These are phyloP conservation scores for Xerocomus amazonicus DNA, from an alignment of 1,284 basidiomycete species.

Conservation along the genomic window DNA sequence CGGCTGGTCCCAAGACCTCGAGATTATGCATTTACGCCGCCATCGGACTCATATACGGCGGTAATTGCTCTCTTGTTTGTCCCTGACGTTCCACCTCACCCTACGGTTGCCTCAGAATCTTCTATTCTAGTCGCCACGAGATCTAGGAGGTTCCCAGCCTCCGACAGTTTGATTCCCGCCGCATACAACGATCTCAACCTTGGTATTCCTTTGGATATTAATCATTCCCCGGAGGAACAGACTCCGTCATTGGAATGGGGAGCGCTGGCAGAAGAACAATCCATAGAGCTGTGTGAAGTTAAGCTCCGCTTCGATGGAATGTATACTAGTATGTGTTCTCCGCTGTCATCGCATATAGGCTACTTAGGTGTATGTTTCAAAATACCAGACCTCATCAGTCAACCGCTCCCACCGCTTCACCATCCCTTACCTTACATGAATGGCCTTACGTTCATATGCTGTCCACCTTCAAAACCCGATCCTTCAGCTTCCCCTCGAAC, in stretches of 20 bases:
- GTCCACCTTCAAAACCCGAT: slow-evolving; percentile 32
- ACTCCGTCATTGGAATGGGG: slow-evolving; percentile 50
- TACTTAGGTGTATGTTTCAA: slow-evolving; percentile 11
- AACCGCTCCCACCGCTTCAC: slow-evolving; percentile 44
- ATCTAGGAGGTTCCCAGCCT: slow-evolving; percentile 44
- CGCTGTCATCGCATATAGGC: neutral
- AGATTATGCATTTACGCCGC: slow-evolving; percentile 56
- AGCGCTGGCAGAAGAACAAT: slow-evolving; percentile 56
- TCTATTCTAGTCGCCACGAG: slow-evolving; percentile 64
- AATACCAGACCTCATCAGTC: slow-evolving; percentile 39
- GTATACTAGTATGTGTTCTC: slow-evolving; percentile 39
- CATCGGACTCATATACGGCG: slow-evolving; percentile 62
- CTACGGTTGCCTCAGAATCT: slow-evolving; percentile 40
- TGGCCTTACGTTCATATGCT: slow-evolving; percentile 45
- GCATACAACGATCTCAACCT: slow-evolving; percentile 45
- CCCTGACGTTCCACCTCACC: slow-evolving; percentile 3
- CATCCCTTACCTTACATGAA: slow-evolving; percentile 38
- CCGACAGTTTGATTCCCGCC: slow-evolving; percentile 29
- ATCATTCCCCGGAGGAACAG: slow-evolving; percentile 28
- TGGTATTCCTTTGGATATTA: slow-evolving; percentile 39
- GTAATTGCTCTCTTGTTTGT: slow-evolving; percentile 33
- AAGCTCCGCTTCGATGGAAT: slow-evolving; percentile 46
- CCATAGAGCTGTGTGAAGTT: slow-evolving; percentile 61
- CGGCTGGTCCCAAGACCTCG: slow-evolving; percentile 41
- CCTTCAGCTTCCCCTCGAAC: slow-evolving; percentile 27